These are phyloP conservation scores for Kondoa subrosea DNA, from an alignment of 768 basidiomycete genomes.

Conservation along the genomic window DNA sequence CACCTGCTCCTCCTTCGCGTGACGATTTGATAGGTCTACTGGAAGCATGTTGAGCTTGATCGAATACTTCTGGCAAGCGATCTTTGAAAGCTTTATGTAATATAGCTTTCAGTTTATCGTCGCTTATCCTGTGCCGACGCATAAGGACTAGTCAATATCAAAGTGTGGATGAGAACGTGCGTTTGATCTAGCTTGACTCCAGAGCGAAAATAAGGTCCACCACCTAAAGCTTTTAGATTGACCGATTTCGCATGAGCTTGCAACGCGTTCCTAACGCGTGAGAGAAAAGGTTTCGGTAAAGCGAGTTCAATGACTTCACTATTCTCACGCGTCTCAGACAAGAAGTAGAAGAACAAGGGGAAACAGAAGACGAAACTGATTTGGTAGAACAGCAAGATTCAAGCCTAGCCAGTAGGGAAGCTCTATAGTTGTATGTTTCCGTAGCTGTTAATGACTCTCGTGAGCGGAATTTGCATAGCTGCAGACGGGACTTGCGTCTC, in stretches of 20 bases:
- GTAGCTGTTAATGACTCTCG: constrained; percentile 16
- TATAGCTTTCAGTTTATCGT: constrained; percentile 16
- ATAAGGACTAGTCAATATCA: too few relatives aligned
- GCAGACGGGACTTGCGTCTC: constrained; percentile 20
- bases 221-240: constrained; percentile 27
- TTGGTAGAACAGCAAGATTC: constrained; percentile 18
- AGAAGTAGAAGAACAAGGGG: too few relatives aligned
- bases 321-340: background rate
- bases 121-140: constrained; percentile 19
- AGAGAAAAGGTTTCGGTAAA: constrained; percentile 24
- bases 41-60: constrained; percentile 27
- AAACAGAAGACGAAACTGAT: constrained; percentile 12
- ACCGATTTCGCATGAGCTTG: constrained; percentile 23
- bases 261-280: constrained; percentile 25
- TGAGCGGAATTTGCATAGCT: background rate
- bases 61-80: constrained; percentile 25
- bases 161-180: constrained; percentile 11
- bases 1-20: constrained; percentile 20
- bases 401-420: constrained; percentile 27
- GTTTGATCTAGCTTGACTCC: constrained; percentile 19
- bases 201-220: constrained; percentile 27
- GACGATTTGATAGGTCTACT: constrained; percentile 13
- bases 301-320: background rate
- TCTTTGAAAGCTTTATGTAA: constrained; percentile 22
- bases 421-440: constrained; percentile 21